Percentiles rank a stretch among this genome's conserved stretches.
phyloP scores from a whole-genome alignment of 2,329 filamentous ascomycete genomes.

The Niveomyces coronatus region DNA sequence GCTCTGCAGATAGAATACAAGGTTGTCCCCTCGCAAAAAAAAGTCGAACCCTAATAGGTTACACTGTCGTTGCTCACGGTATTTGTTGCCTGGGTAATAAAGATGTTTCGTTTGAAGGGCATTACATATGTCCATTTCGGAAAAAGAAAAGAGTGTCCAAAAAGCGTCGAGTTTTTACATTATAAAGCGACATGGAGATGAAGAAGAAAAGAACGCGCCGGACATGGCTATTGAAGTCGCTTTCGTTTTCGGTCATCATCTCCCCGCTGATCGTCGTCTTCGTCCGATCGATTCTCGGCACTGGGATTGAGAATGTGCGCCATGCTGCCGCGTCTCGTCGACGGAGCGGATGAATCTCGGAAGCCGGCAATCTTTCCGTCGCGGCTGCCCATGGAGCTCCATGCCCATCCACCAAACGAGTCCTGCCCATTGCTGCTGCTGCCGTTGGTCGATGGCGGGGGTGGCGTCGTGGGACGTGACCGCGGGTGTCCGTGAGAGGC shows the following conservation, averaged over 20 bases:
- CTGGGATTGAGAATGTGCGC: slow-evolving; percentile 53
- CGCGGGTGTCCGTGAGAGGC: slow-evolving; percentile 32
- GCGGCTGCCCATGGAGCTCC: slow-evolving; percentile 38
- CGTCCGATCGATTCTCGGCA: slow-evolving; percentile 43
- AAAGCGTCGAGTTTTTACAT: too few species aligned
- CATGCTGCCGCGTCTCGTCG: slow-evolving; percentile 50
- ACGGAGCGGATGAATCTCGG: slow-evolving; percentile 45
- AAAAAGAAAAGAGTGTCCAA: too few species aligned
- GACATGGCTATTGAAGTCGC: slow-evolving; percentile 37
- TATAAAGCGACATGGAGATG: too few species aligned
- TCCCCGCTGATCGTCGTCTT: slow-evolving; percentile 43
- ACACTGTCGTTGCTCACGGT: too few species aligned
- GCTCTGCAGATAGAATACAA: too few species aligned
- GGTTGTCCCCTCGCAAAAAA: too few species aligned
- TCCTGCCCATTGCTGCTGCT: slow-evolving; percentile 25
- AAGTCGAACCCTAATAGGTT: too few species aligned
- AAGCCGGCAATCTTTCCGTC: slow-evolving; percentile 40
- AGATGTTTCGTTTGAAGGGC: too few species aligned
- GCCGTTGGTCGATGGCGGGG: slow-evolving; percentile 39
- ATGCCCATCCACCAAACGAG: slow-evolving; percentile 46
- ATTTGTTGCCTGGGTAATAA: too few species aligned
- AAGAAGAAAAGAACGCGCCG: too few species aligned
- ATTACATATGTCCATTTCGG: too few species aligned
- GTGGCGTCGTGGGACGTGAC: slow-evolving; percentile 44
- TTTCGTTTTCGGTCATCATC: slow-evolving; percentile 54